Base-by-base conservation (phyloP, 225 moss, liverwort and hornwort genomes). In the Sphagnum contortum region DNA sequence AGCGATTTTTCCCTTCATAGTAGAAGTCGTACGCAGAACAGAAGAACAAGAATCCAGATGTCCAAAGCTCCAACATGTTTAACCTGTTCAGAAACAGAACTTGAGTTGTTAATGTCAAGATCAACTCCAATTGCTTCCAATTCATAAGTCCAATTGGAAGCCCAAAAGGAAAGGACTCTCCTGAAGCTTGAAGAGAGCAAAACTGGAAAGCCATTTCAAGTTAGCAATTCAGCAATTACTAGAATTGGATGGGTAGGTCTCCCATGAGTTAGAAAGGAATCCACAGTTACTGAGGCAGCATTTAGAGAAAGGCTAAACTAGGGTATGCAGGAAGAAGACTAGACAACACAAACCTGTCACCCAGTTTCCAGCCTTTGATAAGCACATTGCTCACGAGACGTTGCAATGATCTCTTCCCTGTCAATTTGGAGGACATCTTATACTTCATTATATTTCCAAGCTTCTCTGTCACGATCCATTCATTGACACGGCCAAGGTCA, bases 401-500 rank as follows among this genome's bases (percentile, higher is more conserved):
- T 68, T 81, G 77, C 57, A 81, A 48, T 0, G 74, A 89, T 63
- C 75, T 89, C 81, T 76, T 89, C 6, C 68, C 67, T 49, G 44
- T 68, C 0, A 74, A 72, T 60, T 90, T 94, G 0, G 86, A 82
- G 4, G 80, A 75, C 2, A 74, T 63, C 67, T 84, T 76, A 50
- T 88, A 87, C 13, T 90, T 88, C 69, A 94, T 82, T 6, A 94
- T 62, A 52, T 90, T 84, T 6, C 93, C 93, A 1, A 94, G 75
- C 62, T 94, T 94, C 77, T 94, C 93, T 2, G 90, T 94, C 69
- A 94, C 90, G 4, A 94, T 70, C 93, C 90, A 94, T 59, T 94
- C 93, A 11, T 94, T 94, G 46, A 94, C 93, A 4, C 87, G 84
- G 4, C 29, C 29, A 29, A 90, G 86, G 63, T 94, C 93, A 58